Evolutionary conservation across 2,329 filamentous ascomycete species (phyloP), one percentile per base, ranked within the genome.

Genomic region (Anthostomella pinea): DNA sequence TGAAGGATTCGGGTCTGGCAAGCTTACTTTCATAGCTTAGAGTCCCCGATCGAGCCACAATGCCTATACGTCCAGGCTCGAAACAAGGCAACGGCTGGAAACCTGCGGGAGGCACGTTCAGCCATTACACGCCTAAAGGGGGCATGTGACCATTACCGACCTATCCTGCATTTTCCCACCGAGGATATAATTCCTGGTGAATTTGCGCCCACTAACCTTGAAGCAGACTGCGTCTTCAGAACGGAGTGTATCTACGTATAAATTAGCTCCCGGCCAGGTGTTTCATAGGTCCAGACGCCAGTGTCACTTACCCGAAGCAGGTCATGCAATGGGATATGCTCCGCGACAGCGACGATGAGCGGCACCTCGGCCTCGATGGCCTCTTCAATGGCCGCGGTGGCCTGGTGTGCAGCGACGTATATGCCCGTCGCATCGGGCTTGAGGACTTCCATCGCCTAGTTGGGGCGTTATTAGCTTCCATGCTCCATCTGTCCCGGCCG

Each of bases 21-120:
- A 21, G 37, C 51, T 27, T 54, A 64, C 64, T 59, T 62, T 87
- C 84, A 52, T 87, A 87, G 34, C 81, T 85, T 19, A 88, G 61
- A 4, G 84, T 87, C 2, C 84, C 84, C 2, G 83, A 87, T 52
- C 86, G 86, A 4, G 83, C 82, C 20, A 85, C 73, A 34, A 88
- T 83, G 1, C 82, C 83, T 37, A 87, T 68, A 41, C 75, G 73
- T 1, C 84, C 84, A 2, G 83, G 76, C 5, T 71, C 67, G 53
- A 88, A 90, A 39, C 81, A 87, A 0, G 82, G 76, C 9, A 90
- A 66, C 5, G 86, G 86, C 58, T 89, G 85, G 56, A 90, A 89
- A 0, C 86, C 85, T 55, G 19, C 9, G 18, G 11, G 17, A 10
- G 2, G 18, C 5, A 20, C 11, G 6, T 30, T 36, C 2, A 36